Conservation (phyloP, 2,329 filamentous ascomycete species). For the Gaeumannomyces tritici region DNA sequence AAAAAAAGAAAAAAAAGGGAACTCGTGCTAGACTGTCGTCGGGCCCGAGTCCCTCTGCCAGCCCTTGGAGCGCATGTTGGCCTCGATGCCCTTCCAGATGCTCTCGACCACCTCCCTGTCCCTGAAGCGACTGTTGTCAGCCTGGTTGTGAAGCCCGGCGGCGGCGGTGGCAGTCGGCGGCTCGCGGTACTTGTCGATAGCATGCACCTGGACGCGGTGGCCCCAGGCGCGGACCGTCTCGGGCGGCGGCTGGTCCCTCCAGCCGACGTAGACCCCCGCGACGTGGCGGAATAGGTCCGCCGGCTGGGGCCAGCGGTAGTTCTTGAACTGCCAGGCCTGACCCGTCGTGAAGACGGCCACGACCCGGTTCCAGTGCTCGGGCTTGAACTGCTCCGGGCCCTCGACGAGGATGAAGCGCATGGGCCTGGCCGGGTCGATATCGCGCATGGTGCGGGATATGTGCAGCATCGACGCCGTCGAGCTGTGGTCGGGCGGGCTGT, state of each 20-base stretch:
- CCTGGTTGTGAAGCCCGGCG: slow-evolving; percentile 6
- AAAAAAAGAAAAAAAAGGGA: no score
- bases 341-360: slow-evolving; percentile 97
- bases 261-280: slow-evolving; percentile 81
- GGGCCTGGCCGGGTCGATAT: slow-evolving; percentile 59
- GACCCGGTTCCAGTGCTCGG: slow-evolving; percentile 92
- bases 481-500: slow-evolving; percentile 64
- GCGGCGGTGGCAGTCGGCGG: slow-evolving; percentile 13
- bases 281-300: slow-evolving; percentile 84
- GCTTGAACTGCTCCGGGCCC: slow-evolving; percentile 87
- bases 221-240: slow-evolving; percentile 77
- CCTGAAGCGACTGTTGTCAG: slow-evolving; percentile 58
- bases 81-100: slow-evolving; percentile 85
- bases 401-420: slow-evolving; percentile 95
- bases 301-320: slow-evolving; percentile 90
- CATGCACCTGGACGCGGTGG: slow-evolving; percentile 66
- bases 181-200: slow-evolving; percentile 75
- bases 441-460: slow-evolving; percentile 66
- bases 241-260: slow-evolving; percentile 74
- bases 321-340: slow-evolving; percentile 97
- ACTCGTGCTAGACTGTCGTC: no score
- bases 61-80: slow-evolving; percentile 74
- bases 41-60: slow-evolving; percentile 69
- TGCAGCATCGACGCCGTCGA: slow-evolving; percentile 74
- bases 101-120: slow-evolving; percentile 89